Base-by-base conservation (phyloP, 2,329 filamentous ascomycete genomes). In the Hymenoscyphus fraxineus region DNA sequence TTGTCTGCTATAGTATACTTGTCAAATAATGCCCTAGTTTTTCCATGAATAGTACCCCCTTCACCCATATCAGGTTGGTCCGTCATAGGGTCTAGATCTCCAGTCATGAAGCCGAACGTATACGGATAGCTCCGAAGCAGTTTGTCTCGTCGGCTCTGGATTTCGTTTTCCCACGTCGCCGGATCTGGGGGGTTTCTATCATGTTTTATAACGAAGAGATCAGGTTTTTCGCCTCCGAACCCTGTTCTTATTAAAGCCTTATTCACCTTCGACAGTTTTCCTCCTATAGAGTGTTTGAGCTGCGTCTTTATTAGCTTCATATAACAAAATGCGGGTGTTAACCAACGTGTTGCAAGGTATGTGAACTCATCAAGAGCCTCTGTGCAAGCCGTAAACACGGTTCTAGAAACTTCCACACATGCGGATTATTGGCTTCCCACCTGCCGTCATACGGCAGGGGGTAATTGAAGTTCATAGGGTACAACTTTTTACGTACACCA, bases 341-440 rank as follows among this genome's bases (percentile, higher is more conserved):
- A 19, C 41, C 16, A 19, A 47, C 44, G 22, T 51, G 22, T 51
- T 51, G 44, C 22, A 51, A 19, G 19, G 44, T 22, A 3, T 6
- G n/a, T 22, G n/a, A 6, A 51, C 44, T 22, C 44, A 51, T 51
- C n/a, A 51, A 51, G 7, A 51, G 19, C 16, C 44, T 51, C 12
- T 51, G n/a, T 51, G 44, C 44, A 7, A 51, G 44, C 22, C 44
- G 44, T 51, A 51, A 10, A 51, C 44, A 19, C 6, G 44, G 44
- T 19, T 51, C 44, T n/a, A 51, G 12, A 19, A 22, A n/a, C 16
- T 51, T 51, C 44, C 44, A 51, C 7, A 51, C n/a, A 2, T 22
- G n/a, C 22, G 44, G 44, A n/a, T 51, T 51, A n/a, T 51, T 51
- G n/a, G n/a, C 44, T 51, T 22, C 44, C 44, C 44, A 51, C n/a